Evolutionary conservation across 164 flowering plant species (phyloP).

Genomic region (Kalanchoe fedtschenkoi): DNA sequence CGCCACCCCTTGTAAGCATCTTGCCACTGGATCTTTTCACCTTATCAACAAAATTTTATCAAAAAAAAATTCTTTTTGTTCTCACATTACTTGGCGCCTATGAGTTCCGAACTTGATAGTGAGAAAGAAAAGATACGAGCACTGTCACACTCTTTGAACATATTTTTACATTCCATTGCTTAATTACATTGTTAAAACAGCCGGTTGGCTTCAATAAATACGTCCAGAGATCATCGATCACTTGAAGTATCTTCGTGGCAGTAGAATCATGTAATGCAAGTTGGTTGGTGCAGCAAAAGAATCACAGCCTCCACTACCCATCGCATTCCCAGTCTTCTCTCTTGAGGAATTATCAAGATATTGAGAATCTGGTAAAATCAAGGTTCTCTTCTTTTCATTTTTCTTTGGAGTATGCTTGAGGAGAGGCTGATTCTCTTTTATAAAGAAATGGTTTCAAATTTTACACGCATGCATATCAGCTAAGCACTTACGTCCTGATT

Average conservation of each 20-base stretch:
- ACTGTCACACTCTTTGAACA: no score
- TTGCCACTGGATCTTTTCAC: no score
- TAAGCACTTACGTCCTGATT: no score
- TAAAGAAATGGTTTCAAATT: neutral
- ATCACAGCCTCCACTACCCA: constrained; percentile 2
- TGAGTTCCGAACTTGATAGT: no score
- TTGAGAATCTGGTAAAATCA: constrained; percentile 2
- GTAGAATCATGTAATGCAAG: neutral
- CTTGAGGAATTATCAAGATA: neutral
- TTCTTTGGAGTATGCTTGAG: neutral
- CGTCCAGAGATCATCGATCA: no score
- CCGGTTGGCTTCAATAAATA: neutral
- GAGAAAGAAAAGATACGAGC: no score
- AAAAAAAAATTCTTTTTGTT: no score
- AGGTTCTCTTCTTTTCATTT: neutral
- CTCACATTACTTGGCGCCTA: no score
- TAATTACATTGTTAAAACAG: neutral
- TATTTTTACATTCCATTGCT: no score
- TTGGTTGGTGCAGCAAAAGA: constrained; percentile 7
- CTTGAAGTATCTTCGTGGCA: neutral
- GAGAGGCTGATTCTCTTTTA: neutral
- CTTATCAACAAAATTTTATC: no score
- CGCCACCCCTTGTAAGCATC: no score
- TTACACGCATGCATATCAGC: no score
- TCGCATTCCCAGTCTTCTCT: neutral